Evolutionary conservation across 2,329 filamentous ascomycete genomes (phyloP).

Genomic region (Drechslerella dactyloides): DNA sequence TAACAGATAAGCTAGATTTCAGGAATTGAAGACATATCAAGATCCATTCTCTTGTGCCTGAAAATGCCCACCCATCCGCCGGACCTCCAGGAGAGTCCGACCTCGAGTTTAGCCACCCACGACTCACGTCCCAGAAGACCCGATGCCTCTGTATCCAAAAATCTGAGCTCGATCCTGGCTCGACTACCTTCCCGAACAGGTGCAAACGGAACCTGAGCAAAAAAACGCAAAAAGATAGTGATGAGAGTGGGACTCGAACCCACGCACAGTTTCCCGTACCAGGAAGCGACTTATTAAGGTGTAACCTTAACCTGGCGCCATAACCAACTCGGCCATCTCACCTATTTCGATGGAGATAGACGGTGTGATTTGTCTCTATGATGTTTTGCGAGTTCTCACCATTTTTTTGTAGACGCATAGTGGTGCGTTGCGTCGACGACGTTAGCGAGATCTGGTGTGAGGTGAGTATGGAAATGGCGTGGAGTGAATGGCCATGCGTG

Average conservation of each 20-base stretch:
- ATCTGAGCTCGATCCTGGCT: background rate
- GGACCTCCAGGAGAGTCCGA: no score
- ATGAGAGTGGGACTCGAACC: conserved; percentile 56
- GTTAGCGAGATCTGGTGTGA: background rate
- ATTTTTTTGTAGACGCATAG: background rate
- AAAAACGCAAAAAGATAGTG: conserved; percentile 51
- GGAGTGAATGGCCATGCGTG: no score
- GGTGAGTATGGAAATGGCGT: background rate
- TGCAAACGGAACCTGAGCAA: conserved; percentile 10
- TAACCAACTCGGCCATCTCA: conserved; percentile 55
- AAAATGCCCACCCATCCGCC: no score
- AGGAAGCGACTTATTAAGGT: conserved; percentile 53
- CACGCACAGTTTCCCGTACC: conserved; percentile 53
- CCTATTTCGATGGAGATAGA: conserved; percentile 48
- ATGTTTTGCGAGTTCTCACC: conserved; percentile 3
- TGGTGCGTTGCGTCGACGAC: background rate
- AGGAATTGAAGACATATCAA: no score
- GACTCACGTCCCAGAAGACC: no score
- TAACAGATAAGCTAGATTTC: no score
- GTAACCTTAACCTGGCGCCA: conserved; percentile 55
- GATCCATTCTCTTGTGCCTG: no score
- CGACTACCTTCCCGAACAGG: conserved; percentile 1
- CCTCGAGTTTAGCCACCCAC: no score
- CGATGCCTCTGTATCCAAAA: no score
- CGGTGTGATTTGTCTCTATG: conserved; percentile 13